These are phyloP conservation scores for Aureobasidium mangrovei DNA, from an alignment of 2,329 filamentous ascomycete genomes.

Conservation along the genomic window DNA sequence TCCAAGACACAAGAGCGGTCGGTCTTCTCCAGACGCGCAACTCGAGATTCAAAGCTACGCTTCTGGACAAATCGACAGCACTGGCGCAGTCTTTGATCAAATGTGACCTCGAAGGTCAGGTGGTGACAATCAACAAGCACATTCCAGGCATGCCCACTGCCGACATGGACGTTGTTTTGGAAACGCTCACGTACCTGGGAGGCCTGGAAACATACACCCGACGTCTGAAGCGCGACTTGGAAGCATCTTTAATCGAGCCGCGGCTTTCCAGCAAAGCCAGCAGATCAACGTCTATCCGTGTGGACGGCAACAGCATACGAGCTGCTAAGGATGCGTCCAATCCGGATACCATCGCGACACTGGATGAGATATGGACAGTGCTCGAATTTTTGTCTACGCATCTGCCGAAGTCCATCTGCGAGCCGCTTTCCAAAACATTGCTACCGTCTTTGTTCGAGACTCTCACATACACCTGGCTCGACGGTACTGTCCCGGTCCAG, in stretches of 20 bases:
- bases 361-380: conserved; percentile 36
- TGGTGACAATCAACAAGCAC: conserved; percentile 48
- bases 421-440: conserved; percentile 57
- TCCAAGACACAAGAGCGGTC: conserved; percentile 53
- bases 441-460: conserved; percentile 59
- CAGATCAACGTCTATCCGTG: conserved; percentile 16
- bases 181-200: conserved; percentile 20
- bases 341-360: conserved; percentile 23
- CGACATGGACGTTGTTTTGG: conserved; percentile 1
- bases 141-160: conserved; percentile 25
- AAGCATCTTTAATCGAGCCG: conserved; percentile 23
- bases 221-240: conserved; percentile 23
- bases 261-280: conserved; percentile 19
- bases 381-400: conserved; percentile 43
- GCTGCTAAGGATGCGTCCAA: conserved; percentile 4
- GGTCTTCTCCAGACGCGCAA: conserved; percentile 50
- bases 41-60: conserved; percentile 5
- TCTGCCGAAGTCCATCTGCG: conserved; percentile 41
- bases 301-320: conserved; percentile 24
- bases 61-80: conserved; percentile 50
- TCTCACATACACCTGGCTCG: conserved; percentile 66
- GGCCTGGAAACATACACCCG: conserved; percentile 16
- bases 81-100: conserved; percentile 64
- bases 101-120: conserved; percentile 48
- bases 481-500: conserved; percentile 65